Evolutionary conservation across 1,284 basidiomycete genomes (phyloP).

Genomic region (Apiotrichum porosum): DNA sequence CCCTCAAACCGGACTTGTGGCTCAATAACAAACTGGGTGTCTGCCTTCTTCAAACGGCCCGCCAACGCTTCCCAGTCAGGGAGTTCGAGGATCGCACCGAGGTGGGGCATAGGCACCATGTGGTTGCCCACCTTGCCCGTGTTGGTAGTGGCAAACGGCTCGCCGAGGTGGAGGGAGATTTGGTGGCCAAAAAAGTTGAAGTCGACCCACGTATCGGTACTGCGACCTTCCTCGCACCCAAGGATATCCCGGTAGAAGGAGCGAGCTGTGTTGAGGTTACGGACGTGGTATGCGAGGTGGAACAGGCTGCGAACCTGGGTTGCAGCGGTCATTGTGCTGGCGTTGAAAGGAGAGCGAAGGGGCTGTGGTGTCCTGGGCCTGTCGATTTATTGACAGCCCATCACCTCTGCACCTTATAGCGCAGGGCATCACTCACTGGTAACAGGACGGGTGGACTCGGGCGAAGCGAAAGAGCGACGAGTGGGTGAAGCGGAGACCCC

Average conservation of each 20-base stretch:
- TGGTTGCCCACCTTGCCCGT: constrained; percentile 21
- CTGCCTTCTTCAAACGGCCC: constrained; percentile 7
- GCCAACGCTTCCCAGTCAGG: constrained; percentile 15
- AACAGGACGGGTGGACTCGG: no score
- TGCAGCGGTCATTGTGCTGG: neutral
- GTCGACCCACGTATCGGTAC: constrained; percentile 20
- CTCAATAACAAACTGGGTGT: constrained; percentile 18
- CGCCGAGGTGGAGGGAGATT: constrained; percentile 18
- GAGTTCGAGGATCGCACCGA: constrained; percentile 16
- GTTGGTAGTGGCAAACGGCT: constrained; percentile 17
- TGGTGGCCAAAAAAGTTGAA: constrained; percentile 23
- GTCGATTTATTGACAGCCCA: no score
- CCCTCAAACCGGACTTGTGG: constrained; percentile 19
- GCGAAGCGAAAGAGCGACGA: no score
- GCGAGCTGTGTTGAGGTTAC: constrained; percentile 11
- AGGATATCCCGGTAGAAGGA: constrained; percentile 14
- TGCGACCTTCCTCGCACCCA: constrained; percentile 17
- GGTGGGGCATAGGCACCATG: constrained; percentile 21
- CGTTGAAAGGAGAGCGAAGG: no score
- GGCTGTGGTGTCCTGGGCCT: no score
- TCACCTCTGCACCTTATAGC: no score
- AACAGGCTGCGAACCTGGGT: constrained; percentile 11
- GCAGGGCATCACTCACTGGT: no score
- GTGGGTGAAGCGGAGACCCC: no score
- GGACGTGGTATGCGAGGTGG: constrained; percentile 21